A percentile compares a stretch with the other conserved stretches of the same genome.
phyloP scores from a whole-genome alignment of 202 grass and related monocot genomes.

The Schoenoplectus triqueter region DNA sequence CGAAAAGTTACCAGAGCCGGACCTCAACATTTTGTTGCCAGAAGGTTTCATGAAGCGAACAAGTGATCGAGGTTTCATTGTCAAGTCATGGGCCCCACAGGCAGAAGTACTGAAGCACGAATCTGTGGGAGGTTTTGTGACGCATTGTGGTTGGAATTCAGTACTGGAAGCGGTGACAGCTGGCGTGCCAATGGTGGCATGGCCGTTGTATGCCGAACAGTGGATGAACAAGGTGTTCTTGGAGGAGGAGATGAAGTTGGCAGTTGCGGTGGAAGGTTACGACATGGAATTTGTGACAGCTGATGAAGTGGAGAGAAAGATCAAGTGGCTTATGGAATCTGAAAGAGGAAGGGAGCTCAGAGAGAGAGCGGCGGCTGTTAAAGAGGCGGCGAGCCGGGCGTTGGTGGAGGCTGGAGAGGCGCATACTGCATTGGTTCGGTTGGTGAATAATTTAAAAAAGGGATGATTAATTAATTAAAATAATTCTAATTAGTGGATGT shows the following conservation, averaged over 20 bases:
- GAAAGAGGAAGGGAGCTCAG: constrained; percentile 16
- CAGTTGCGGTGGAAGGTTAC: constrained; percentile 27
- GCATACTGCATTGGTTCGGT: background rate
- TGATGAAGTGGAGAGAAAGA: constrained; percentile 35
- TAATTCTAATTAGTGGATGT: too few relatives aligned
- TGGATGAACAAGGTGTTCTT: constrained; percentile 40
- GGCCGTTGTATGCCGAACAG: constrained; percentile 43
- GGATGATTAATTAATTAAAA: background rate
- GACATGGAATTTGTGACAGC: constrained; percentile 32
- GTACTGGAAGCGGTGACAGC: constrained; percentile 33
- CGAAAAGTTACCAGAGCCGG: constrained; percentile 46
- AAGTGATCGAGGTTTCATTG: constrained; percentile 43
- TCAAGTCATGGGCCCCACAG: constrained; percentile 73
- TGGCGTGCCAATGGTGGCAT: constrained; percentile 36
- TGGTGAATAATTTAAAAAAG: background rate
- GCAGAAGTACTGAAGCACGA: constrained; percentile 54
- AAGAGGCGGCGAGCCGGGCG: background rate
- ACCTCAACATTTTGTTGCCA: constrained; percentile 57
- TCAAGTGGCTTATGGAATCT: constrained; percentile 34
- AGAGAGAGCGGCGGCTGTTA: background rate
- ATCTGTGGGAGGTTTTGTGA: constrained; percentile 47
- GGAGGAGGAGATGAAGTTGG: constrained; percentile 28
- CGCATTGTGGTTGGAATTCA: constrained; percentile 45
- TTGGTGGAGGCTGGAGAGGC: background rate
- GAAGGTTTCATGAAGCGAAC: constrained; percentile 58